Conservation (phyloP, 108 stramenopile genomes). For the Nitzschia sp. region DNA sequence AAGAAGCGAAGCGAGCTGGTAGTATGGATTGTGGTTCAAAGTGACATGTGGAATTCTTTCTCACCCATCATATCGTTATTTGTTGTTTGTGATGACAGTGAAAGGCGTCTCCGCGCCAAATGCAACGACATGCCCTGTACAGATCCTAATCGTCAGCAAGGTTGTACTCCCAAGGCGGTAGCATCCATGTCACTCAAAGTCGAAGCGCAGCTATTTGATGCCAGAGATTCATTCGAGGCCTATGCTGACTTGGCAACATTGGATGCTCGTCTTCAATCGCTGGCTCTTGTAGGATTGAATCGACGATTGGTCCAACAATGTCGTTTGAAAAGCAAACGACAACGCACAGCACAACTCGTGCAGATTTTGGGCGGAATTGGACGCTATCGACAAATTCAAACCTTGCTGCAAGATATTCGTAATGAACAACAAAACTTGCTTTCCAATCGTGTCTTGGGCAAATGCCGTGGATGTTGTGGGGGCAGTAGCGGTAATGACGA, state of each 20-base stretch:
- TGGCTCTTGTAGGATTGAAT: not conserved
- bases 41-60: not conserved
- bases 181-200: not conserved
- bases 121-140: not conserved
- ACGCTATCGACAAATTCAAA: not conserved
- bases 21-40: not conserved
- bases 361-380: not conserved
- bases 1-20: not conserved
- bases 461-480: not conserved
- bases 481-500: not conserved
- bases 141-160: not conserved
- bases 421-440: not conserved
- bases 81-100: not conserved
- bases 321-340: not conserved
- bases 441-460: not conserved
- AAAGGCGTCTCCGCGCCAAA: not conserved
- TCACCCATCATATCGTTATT: not conserved
- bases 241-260: not conserved
- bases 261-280: not conserved
- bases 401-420: not conserved
- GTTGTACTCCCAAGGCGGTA: not conserved
- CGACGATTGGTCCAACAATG: not conserved
- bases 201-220: not conserved
- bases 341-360: not conserved
- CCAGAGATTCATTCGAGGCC: not conserved